phyloP scores from a whole-genome alignment of 2,329 filamentous ascomycete genomes.

The Fusarium verticillioides region DNA sequence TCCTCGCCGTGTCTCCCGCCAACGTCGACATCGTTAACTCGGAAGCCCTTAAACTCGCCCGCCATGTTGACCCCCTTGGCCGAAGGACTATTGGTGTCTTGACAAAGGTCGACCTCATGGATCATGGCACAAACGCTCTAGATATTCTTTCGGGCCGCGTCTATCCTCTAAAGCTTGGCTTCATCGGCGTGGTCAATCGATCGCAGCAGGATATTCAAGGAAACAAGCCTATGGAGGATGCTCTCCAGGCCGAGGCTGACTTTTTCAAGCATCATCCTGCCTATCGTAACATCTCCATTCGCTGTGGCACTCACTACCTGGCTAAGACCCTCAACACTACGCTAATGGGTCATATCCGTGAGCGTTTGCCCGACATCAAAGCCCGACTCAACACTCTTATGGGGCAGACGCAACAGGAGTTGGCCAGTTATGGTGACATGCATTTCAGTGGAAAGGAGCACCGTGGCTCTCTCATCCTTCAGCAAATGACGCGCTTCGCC shows the following conservation, averaged over 20 bases:
- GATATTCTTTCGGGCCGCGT: constrained; percentile 98
- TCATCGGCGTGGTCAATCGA: constrained; percentile 97
- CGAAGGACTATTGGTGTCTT: constrained; percentile 95
- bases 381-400: constrained; percentile 96
- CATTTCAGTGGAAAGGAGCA: constrained; percentile 98
- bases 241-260: constrained; percentile 87
- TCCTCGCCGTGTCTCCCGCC: constrained; percentile 94
- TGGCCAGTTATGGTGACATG: constrained; percentile 97
- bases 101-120: constrained; percentile 98
- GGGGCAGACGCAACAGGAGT: constrained; percentile 99
- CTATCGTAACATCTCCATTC: constrained; percentile 93
- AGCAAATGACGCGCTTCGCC: constrained; percentile 98
- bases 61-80: constrained; percentile 95
- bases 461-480: constrained; percentile 90
- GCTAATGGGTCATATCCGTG: constrained; percentile 95
- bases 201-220: constrained; percentile 98
- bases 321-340: constrained; percentile 96
- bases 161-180: constrained; percentile 95
- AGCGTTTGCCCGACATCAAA: constrained; percentile 97
- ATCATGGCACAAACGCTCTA: constrained; percentile 96
- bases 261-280: constrained; percentile 98
- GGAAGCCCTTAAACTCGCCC: constrained; percentile 93
- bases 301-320: constrained; percentile 93
- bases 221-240: constrained; percentile 93
- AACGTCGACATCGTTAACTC: constrained; percentile 99